Evolutionary conservation across 2,329 filamentous ascomycete genomes (phyloP).

Genomic region (Talaromyces rugulosus): DNA sequence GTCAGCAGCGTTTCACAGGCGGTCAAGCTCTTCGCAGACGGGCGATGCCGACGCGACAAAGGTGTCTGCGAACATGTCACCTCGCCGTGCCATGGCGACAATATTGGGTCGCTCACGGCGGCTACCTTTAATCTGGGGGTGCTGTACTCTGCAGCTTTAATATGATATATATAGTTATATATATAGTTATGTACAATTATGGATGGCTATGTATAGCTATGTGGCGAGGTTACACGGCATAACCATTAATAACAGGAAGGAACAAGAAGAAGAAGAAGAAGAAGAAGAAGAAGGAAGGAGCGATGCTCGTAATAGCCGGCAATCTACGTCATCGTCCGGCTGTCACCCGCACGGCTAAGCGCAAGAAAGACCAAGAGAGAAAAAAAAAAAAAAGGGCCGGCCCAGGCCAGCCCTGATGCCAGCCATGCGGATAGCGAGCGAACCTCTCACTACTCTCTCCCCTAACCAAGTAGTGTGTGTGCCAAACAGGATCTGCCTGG

Average conservation of each 20-base stretch:
- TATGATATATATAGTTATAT: no score
- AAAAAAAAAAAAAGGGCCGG: no score
- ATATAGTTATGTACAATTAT: no score
- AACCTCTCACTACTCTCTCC: not conserved
- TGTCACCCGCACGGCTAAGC: no score
- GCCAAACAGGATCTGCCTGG: not conserved
- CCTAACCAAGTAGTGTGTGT: not conserved
- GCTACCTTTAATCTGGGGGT: not conserved
- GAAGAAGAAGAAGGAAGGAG: not conserved
- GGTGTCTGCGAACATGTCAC: not conserved
- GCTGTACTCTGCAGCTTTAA: no score
- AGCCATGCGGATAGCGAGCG: not conserved
- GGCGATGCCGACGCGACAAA: not conserved
- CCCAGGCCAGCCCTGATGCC: not conserved
- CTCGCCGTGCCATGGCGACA: not conserved
- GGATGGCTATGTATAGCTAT: no score
- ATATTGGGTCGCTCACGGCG: no score
- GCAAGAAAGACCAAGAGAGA: not conserved
- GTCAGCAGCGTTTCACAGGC: not conserved
- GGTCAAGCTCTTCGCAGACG: not conserved
- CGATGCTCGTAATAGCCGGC: not conserved
- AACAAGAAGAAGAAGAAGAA: no score
- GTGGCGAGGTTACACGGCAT: no score
- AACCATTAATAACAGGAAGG: no score
- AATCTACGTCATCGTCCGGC: constrained; percentile 10